These are phyloP conservation scores for Cydonia oblonga DNA, from an alignment of 331 rosid species.

Conservation along the genomic window DNA sequence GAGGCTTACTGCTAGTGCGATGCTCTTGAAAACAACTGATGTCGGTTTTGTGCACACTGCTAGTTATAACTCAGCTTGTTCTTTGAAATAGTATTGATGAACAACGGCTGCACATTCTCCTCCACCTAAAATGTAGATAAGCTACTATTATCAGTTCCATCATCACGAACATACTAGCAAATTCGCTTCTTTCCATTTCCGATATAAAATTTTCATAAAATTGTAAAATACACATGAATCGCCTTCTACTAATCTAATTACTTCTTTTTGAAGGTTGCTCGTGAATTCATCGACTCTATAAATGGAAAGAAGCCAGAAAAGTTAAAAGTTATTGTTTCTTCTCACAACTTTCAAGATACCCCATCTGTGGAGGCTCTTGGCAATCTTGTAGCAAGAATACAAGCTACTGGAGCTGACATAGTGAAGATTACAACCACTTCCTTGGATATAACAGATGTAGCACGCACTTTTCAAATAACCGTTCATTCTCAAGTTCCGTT, in stretches of 20 bases:
- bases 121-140: not conserved
- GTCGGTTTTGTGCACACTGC: too few relatives aligned
- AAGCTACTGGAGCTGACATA: constrained; percentile 84
- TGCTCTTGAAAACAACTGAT: not conserved
- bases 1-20: too few relatives aligned
- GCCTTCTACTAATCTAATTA: constrained; percentile 1
- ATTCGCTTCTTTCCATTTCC: not conserved
- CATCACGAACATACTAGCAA: not conserved
- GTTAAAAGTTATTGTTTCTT: constrained; percentile 67
- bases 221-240: not conserved
- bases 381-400: constrained; percentile 77
- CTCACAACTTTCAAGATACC: constrained; percentile 72
- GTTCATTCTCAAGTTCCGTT: constrained; percentile 79
- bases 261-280: constrained; percentile 58
- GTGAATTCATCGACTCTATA: constrained; percentile 53
- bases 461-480: constrained; percentile 64
- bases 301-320: constrained; percentile 43
- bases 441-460: constrained; percentile 72
- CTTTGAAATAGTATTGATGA: not conserved
- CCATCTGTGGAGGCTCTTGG: constrained; percentile 88
- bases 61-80: not conserved
- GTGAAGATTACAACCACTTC: constrained; percentile 92
- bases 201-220: not conserved
- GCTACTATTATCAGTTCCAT: not conserved
- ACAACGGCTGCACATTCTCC: not conserved